Evolutionary conservation across 2,329 filamentous ascomycete species (phyloP).

Genomic region (Stylonectria norvegica): DNA sequence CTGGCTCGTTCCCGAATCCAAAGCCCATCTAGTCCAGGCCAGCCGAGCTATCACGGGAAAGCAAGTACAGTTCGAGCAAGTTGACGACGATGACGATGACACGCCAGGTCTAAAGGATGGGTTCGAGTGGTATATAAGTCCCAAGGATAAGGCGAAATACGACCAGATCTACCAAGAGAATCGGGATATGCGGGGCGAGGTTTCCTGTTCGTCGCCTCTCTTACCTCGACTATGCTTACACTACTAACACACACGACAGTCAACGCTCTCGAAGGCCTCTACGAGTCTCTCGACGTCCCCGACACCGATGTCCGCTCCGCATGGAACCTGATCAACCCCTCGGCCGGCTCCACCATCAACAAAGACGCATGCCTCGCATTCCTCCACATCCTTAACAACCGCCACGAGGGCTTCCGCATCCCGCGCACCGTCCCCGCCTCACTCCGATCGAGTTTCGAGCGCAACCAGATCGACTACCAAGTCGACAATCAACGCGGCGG

Average conservation of each 20-base stretch:
- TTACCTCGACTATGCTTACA: neutral
- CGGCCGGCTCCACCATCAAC: slow-evolving; percentile 75
- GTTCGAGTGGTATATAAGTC: slow-evolving; percentile 99
- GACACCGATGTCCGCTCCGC: slow-evolving; percentile 82
- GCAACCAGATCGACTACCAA: slow-evolving; percentile 95
- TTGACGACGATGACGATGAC: slow-evolving; percentile 74
- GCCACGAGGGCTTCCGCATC: slow-evolving; percentile 92
- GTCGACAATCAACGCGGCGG: slow-evolving; percentile 68
- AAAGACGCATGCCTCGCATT: slow-evolving; percentile 95
- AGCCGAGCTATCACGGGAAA: slow-evolving; percentile 74
- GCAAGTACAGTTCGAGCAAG: slow-evolving; percentile 77
- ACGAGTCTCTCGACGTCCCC: slow-evolving; percentile 72
- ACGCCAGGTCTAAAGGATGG: slow-evolving; percentile 85
- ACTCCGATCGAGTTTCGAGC: slow-evolving; percentile 88
- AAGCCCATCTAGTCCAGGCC: slow-evolving; percentile 85
- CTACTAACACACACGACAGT: slow-evolving; percentile 49
- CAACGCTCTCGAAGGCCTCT: slow-evolving; percentile 74
- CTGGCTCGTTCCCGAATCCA: slow-evolving; percentile 95
- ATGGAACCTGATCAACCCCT: slow-evolving; percentile 97
- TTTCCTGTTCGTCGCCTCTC: slow-evolving; percentile 58
- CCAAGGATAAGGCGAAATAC: slow-evolving; percentile 86
- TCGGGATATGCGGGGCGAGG: slow-evolving; percentile 80
- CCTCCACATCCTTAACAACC: slow-evolving; percentile 92
- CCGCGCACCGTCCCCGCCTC: slow-evolving; percentile 87
- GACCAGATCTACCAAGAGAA: slow-evolving; percentile 96